Evolutionary conservation across 805 yeast genomes (phyloP), one percentile per base, ranked within the genome.

Genomic region (Metschnikowia chrysomelidarum): DNA sequence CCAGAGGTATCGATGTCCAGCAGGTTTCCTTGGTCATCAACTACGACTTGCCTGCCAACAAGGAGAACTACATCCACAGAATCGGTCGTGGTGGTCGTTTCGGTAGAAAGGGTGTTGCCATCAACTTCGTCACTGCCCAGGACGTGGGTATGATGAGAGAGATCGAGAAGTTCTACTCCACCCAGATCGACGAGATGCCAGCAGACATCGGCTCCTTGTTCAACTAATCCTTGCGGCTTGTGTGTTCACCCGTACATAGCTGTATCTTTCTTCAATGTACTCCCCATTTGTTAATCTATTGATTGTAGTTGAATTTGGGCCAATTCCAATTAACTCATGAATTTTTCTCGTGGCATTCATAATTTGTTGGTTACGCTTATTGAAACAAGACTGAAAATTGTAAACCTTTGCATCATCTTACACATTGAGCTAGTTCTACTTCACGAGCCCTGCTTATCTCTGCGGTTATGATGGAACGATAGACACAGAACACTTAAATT

Each of bases 41-140:
- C 74, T 89, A 87, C 70, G 98, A 89, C 65, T 69, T 89, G 53
- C 97, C 97, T 27, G 73, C 78, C 50, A 84, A 82, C 71, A 80
- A 84, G 64, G 96, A 89, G 67, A 89, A 87, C 73, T 91, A 93
- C 64, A 84, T 91, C 56, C 98, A 91, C 71, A 79, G 98, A 71
- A 94, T 91, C 56, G 98, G 98, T 65, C 81, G 98, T 71, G 87
- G 95, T 53, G 98, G 98, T 57, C 82, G 98, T 67, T 91, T 91
- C 73, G 98, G 98, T 62, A 80, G 98, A 67, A 91, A 89, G 71
- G 98, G 98, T 73, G 91, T 87, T 45, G 97, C 98, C 44, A 85
- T 91, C 61, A 93, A 89, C 73, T 85, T 91, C 57, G 82, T 89
- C 53, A 89, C 98, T 33, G 75, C 73, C 45, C 80, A 80, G 37